These are phyloP conservation scores for Baeospora myosura DNA, from an alignment of 1,284 basidiomycete genomes.

Conservation along the genomic window DNA sequence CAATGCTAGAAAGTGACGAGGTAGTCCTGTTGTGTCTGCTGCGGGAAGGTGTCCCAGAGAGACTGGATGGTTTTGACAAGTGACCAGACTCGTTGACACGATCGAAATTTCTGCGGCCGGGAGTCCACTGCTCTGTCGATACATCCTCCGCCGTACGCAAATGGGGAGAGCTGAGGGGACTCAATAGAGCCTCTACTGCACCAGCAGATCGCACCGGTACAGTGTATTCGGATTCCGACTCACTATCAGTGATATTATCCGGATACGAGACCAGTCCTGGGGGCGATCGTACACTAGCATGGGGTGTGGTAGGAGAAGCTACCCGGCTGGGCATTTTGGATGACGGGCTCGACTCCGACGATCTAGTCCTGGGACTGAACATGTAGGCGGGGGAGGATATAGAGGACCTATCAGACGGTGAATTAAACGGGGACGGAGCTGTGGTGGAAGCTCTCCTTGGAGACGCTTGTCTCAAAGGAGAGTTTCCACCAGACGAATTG, in stretches of 20 bases:
- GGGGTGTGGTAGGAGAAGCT: conserved; percentile 7
- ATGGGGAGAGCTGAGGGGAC: not conserved
- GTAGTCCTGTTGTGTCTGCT: too few species aligned
- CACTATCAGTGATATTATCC: conserved; percentile 6
- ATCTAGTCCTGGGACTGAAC: not conserved
- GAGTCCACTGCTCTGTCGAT: too few species aligned
- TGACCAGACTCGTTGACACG: too few species aligned
- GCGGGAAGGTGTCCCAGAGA: too few species aligned
- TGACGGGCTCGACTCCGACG: conserved; percentile 14
- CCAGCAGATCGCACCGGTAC: not conserved
- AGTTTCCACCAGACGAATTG: not conserved
- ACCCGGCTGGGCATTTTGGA: conserved; percentile 6
- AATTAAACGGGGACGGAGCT: not conserved
- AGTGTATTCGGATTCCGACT: not conserved
- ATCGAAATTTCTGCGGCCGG: too few species aligned
- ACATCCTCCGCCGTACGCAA: conserved; percentile 6
- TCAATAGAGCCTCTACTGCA: not conserved
- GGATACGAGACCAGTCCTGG: conserved; percentile 24
- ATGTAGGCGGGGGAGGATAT: not conserved
- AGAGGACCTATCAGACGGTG: not conserved
- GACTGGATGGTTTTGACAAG: too few species aligned
- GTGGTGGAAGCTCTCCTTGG: not conserved
- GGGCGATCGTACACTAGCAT: conserved; percentile 21
- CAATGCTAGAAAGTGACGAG: too few species aligned
- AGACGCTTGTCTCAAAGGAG: conserved; percentile 3